Evolutionary conservation across 306 rosid species (phyloP).

Genomic region (Clitoria ternatea): DNA sequence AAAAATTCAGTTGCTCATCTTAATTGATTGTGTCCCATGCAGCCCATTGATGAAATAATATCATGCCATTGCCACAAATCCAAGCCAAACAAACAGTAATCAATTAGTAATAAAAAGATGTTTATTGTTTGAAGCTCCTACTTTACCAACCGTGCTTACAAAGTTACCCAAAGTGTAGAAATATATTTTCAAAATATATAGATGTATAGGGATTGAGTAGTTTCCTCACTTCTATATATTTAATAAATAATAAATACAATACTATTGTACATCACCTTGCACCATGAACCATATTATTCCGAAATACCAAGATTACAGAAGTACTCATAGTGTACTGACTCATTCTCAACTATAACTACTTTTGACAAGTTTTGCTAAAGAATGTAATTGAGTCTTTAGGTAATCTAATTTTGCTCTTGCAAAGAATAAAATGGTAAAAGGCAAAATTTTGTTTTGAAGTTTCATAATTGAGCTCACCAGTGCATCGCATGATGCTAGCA

Average conservation of each 20-base stretch:
- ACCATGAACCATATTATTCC: background rate
- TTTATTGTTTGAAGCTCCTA: background rate
- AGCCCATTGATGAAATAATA: constrained; percentile 21
- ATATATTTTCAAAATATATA: background rate
- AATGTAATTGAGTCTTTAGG: background rate
- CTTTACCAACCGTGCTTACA: background rate
- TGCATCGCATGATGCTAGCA: constrained; percentile 57
- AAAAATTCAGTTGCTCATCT: constrained; percentile 16
- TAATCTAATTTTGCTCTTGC: constrained; percentile 6
- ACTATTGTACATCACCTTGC: background rate
- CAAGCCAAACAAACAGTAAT: constrained; percentile 18
- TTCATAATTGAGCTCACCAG: constrained; percentile 52
- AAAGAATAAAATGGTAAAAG: constrained; percentile 19
- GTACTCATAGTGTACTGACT: background rate
- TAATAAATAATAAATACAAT: background rate
- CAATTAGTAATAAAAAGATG: constrained; percentile 1
- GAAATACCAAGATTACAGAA: background rate
- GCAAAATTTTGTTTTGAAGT: background rate
- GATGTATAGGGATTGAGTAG: background rate
- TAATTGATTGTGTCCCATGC: constrained; percentile 16
- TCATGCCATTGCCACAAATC: background rate
- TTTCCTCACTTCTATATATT: background rate
- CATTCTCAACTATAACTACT: constrained; percentile 1
- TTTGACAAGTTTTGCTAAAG: background rate
- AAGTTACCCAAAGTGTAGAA: background rate